Conservation (phyloP, 129 eudicot species). For the Arctium minus region DNA sequence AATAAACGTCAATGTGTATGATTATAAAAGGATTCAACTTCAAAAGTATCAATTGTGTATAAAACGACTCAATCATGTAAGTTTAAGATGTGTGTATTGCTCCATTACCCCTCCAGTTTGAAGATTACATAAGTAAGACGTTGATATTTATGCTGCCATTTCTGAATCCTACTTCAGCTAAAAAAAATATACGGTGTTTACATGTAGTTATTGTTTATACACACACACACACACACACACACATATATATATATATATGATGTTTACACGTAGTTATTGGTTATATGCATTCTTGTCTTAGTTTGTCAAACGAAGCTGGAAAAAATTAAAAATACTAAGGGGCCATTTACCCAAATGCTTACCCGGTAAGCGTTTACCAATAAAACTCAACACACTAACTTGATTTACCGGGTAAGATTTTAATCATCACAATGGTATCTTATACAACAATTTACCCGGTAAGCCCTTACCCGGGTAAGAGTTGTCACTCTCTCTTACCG, state of each 20-base stretch:
- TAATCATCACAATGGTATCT: too few species aligned
- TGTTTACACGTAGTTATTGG: neutral
- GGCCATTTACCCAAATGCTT: too few species aligned
- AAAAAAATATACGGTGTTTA: neutral
- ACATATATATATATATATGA: neutral
- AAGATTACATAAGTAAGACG: neutral
- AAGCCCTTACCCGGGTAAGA: too few species aligned
- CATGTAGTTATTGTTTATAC: neutral
- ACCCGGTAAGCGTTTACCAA: too few species aligned
- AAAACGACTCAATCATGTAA: neutral
- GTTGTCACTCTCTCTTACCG: too few species aligned
- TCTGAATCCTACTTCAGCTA: neutral
- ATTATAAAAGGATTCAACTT: neutral
- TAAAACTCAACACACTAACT: too few species aligned
- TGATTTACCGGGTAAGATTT: too few species aligned
- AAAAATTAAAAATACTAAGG: neutral
- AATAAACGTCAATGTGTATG: neutral
- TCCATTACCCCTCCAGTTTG: neutral
- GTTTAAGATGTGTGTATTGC: neutral
- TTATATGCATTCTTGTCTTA: neutral
- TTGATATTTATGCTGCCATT: neutral
- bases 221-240: too few species aligned
- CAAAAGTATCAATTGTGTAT: neutral
- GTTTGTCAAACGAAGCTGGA: neutral
- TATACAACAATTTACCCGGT: too few species aligned